Percentiles rank a stretch among this genome's conserved stretches.
Conservation (phyloP, 306 rosid species). For the Inga leiocalycina region DNA sequence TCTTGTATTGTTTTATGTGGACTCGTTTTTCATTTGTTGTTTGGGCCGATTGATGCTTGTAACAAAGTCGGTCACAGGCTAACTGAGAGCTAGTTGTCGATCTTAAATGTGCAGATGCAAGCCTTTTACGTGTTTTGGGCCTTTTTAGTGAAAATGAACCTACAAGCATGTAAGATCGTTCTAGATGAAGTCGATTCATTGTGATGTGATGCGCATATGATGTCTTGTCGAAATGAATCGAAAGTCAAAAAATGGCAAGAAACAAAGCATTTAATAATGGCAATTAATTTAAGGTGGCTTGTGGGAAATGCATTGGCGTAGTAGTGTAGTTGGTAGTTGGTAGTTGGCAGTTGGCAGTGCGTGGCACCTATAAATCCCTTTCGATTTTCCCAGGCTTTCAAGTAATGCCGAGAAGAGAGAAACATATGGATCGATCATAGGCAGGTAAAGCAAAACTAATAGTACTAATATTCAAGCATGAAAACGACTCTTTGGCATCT, state of each 20-base stretch:
- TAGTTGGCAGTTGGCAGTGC: slow-evolving; percentile 25
- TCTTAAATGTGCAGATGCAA: not conserved
- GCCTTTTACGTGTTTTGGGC: not conserved
- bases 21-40: not conserved
- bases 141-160: not conserved
- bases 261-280: not conserved
- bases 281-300: slow-evolving; percentile 14
- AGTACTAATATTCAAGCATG: not conserved
- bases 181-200: not conserved
- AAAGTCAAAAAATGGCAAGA: not conserved
- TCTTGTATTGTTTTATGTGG: not conserved
- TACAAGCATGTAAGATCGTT: not conserved
- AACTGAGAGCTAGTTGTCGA: not conserved
- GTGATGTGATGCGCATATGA: not conserved
- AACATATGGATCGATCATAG: not conserved
- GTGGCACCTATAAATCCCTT: slow-evolving; percentile 28
- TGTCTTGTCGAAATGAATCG: not conserved
- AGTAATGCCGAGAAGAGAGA: slow-evolving; percentile 24
- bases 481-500: slow-evolving; percentile 36
- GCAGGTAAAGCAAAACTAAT: slow-evolving; percentile 34
- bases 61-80: not conserved
- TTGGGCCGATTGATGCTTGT: not conserved
- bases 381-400: slow-evolving; percentile 22
- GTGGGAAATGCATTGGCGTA: not conserved
- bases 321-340: slow-evolving; percentile 11